These are phyloP conservation scores for Aspergillus costaricaensis DNA, from an alignment of 2,329 filamentous ascomycete species.

Conservation along the genomic window DNA sequence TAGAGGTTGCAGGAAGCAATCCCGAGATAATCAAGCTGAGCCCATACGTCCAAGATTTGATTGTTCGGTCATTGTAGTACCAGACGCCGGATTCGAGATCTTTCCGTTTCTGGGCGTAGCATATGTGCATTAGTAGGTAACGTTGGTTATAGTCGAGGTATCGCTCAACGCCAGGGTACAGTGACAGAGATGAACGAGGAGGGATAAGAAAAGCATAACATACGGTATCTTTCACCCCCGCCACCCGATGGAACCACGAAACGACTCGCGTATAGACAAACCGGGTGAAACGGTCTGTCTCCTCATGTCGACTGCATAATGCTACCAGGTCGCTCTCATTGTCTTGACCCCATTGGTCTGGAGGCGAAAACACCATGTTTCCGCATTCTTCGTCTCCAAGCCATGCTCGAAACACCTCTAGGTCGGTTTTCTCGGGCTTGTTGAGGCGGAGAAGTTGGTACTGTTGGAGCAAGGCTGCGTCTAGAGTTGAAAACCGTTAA, in stretches of 20 bases:
- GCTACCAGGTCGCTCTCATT: background rate
- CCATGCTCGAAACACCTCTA: background rate
- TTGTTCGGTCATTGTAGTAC: background rate
- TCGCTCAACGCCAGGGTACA: background rate
- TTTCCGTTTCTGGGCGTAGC: background rate
- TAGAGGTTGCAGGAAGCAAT: slow-evolving; percentile 1
- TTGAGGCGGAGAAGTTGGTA: background rate
- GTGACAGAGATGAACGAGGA: background rate
- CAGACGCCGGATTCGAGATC: background rate
- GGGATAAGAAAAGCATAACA: background rate
- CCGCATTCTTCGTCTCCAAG: background rate
- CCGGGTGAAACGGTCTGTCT: background rate
- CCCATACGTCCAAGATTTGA: background rate
- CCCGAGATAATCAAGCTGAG: background rate
- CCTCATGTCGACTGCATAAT: background rate
- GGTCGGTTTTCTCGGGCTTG: background rate
- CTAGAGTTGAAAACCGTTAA: background rate
- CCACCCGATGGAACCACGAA: background rate
- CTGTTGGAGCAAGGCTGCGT: background rate
- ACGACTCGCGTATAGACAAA: background rate
- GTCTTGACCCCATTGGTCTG: background rate
- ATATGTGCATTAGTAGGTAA: too few species aligned
- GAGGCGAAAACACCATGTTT: background rate
- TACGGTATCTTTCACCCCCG: background rate
- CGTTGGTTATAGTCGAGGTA: background rate